These are phyloP conservation scores for Ramularia endophylla DNA, from an alignment of 2,329 filamentous ascomycete genomes.

Conservation along the genomic window DNA sequence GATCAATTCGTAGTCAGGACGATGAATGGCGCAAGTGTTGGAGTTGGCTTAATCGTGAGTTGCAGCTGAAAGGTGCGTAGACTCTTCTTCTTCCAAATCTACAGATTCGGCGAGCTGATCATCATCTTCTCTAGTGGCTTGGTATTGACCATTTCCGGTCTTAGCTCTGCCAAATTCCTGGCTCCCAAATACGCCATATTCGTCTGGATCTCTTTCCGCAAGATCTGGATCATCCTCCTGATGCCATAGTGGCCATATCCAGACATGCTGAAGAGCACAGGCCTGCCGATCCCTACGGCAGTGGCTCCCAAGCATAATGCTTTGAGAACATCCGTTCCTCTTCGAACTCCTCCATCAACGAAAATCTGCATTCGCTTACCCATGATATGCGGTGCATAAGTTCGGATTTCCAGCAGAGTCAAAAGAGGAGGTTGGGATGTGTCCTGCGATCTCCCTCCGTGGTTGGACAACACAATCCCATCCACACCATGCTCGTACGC, in stretches of 20 bases:
- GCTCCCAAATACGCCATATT: constrained; percentile 61
- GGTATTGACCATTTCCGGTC: constrained; percentile 53
- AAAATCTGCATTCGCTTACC: constrained; percentile 43
- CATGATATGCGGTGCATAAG: constrained; percentile 48
- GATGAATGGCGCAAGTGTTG: too few relatives aligned
- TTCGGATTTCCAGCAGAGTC: constrained; percentile 56
- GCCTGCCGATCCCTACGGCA: constrained; percentile 56
- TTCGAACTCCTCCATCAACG: constrained; percentile 57
- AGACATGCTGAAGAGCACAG: constrained; percentile 48
- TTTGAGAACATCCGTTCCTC: constrained; percentile 64
- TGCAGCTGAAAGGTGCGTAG: too few relatives aligned
- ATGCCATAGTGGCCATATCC: constrained; percentile 53
- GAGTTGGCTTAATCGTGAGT: too few relatives aligned
- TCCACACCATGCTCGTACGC: constrained; percentile 38
- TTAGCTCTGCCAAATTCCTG: constrained; percentile 52
- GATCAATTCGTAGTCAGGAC: too few relatives aligned
- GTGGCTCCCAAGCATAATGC: constrained; percentile 59
- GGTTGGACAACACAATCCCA: constrained; percentile 41
- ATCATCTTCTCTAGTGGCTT: constrained; percentile 21
- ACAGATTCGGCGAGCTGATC: constrained; percentile 39
- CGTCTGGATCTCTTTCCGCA: constrained; percentile 54
- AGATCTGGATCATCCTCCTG: constrained; percentile 40
- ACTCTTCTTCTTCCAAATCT: too few relatives aligned
- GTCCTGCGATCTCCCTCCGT: constrained; percentile 39
- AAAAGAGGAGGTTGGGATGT: constrained; percentile 48